phyloP scores from a whole-genome alignment of 1,139 yeast species.

The Candida sp. region DNA sequence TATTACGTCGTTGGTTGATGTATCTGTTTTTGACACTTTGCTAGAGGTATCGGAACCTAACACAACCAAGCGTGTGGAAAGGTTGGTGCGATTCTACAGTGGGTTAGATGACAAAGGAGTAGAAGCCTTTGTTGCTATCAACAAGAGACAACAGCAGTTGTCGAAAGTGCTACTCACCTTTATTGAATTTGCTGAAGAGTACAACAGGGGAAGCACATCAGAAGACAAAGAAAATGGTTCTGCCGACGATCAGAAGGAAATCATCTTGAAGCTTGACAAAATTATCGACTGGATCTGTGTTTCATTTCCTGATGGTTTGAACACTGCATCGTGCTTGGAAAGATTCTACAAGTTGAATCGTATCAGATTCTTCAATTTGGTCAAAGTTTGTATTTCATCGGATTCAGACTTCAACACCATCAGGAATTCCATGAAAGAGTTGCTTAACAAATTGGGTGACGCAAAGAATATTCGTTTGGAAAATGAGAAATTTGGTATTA shows the following conservation, averaged over 20 bases:
- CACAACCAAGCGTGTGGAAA: conserved; percentile 47
- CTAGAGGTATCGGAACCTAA: conserved; percentile 58
- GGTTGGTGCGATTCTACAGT: conserved; percentile 54
- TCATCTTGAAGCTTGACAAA: conserved; percentile 48
- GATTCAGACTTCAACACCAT: conserved; percentile 67
- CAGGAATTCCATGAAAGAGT: conserved; percentile 63
- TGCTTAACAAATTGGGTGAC: conserved; percentile 57
- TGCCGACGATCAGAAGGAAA: conserved; percentile 21
- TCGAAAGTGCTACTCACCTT: conserved; percentile 44
- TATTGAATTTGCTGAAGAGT: conserved; percentile 36
- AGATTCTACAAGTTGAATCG: conserved; percentile 59
- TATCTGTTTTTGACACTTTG: conserved; percentile 59
- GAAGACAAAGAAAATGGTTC: conserved; percentile 40
- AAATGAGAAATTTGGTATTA: conserved; percentile 34
- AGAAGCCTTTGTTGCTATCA: conserved; percentile 70
- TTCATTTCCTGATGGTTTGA: conserved; percentile 57
- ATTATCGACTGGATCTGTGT: conserved; percentile 68
- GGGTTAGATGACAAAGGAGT: conserved; percentile 61
- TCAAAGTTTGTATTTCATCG: conserved; percentile 57
- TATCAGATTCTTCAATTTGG: conserved; percentile 56
- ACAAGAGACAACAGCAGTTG: conserved; percentile 68
- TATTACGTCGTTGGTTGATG: conserved; percentile 74
- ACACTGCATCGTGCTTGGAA: conserved; percentile 52
- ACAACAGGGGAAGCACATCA: conserved; percentile 31
- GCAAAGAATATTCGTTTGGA: conserved; percentile 49